Conservation (phyloP, 768 basidiomycete genomes). For the Infundibulicybe gibba region DNA sequence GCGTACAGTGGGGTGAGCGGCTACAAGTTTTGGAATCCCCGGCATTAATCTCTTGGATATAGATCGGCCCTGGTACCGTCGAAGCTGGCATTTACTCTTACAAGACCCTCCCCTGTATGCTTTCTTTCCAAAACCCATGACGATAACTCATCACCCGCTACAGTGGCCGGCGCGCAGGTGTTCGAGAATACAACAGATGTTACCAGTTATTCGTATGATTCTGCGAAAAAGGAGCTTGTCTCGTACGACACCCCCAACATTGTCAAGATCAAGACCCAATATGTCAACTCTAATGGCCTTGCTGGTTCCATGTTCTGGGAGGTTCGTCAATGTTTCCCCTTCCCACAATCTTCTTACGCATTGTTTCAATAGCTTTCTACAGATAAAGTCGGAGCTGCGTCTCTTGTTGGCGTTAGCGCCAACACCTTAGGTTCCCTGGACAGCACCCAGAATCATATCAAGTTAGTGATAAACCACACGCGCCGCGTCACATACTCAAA, state of each 20-base stretch:
- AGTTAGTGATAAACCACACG: constrained; percentile 23
- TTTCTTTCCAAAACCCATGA: neutral
- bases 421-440: constrained; percentile 51
- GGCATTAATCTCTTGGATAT: neutral
- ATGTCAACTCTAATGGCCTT: constrained; percentile 56
- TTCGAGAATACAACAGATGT: constrained; percentile 66
- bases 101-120: constrained; percentile 57
- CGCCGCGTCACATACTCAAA: neutral
- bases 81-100: constrained; percentile 78
- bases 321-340: constrained; percentile 21
- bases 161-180: constrained; percentile 52
- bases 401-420: constrained; percentile 51
- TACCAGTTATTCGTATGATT: constrained; percentile 77
- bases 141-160: neutral
- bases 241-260: constrained; percentile 77
- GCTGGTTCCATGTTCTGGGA: constrained; percentile 79
- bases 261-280: constrained; percentile 62
- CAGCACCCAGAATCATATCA: constrained; percentile 61
- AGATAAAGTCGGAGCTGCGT: constrained; percentile 56
- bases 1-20: constrained; percentile 60
- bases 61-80: constrained; percentile 72
- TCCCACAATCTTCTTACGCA: neutral
- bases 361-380: constrained; percentile 42
- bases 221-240: constrained; percentile 61
- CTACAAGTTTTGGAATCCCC: neutral